These are phyloP conservation scores for Candida sp. DNA, from an alignment of 1,139 yeast species.

Conservation along the genomic window DNA sequence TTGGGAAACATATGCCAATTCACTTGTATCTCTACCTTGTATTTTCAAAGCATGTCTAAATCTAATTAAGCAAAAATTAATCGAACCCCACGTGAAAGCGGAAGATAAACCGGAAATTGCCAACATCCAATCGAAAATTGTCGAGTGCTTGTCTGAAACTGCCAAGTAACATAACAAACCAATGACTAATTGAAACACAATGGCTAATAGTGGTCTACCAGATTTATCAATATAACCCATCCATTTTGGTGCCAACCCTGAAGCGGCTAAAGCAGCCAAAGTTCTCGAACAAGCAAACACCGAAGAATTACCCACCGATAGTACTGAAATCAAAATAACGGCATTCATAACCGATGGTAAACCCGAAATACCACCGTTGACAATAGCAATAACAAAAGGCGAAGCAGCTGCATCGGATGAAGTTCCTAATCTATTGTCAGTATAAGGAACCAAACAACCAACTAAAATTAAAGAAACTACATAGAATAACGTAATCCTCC, in stretches of 20 bases:
- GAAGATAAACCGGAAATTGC: conserved; percentile 36
- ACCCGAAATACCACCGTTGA: conserved; percentile 26
- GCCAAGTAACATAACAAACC: conserved; percentile 32
- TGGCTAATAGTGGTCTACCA: conserved; percentile 29
- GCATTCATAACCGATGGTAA: conserved; percentile 33
- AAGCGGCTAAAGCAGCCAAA: conserved; percentile 27
- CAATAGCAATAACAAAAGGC: conserved; percentile 20
- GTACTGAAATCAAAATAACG: conserved; percentile 26
- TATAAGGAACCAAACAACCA: conserved; percentile 35
- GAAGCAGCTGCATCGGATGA: conserved; percentile 25
- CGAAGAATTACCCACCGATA: conserved; percentile 31
- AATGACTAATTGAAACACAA: conserved; percentile 22
- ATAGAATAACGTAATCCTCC: conserved; percentile 42
- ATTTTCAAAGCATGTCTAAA: conserved; percentile 21
- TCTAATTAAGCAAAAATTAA: conserved; percentile 27
- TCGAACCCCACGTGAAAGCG: conserved; percentile 34
- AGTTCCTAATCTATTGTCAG: conserved; percentile 25
- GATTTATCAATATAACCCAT: conserved; percentile 18
- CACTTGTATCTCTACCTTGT: conserved; percentile 19
- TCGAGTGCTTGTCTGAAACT: conserved; percentile 24
- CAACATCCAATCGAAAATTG: conserved; percentile 33
- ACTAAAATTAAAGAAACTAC: conserved; percentile 35
- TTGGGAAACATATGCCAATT: conserved; percentile 22
- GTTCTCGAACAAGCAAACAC: conserved; percentile 32
- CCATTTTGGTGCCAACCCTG: conserved; percentile 31